Evolutionary conservation across 495 filamentous ascomycete species (phyloP), one percentile per base, ranked within the genome.

Genomic region (Penicillium atrosanguineum): DNA sequence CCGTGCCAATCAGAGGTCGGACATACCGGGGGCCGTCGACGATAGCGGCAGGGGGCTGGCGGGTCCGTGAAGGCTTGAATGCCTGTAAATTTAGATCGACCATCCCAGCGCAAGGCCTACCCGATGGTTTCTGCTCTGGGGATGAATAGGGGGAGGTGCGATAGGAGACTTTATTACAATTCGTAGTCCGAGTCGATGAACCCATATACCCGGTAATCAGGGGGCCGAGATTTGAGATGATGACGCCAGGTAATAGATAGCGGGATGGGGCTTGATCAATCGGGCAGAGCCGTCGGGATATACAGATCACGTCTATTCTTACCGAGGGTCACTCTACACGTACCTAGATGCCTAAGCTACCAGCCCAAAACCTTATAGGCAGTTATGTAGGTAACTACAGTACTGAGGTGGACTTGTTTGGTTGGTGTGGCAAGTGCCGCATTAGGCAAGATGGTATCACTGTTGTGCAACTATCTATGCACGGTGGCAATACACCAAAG

Each of bases 51-150:
- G 56, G 58, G 56, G 56, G 49, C 23, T 47, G 19, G 63, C 60
- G 63, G 63, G 58, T 55, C 61, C 60, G 21, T 50, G 34, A 19
- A 67, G 55, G 61, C 57, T 64, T 64, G 57, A 52, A 59, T 59
- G 55, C 50, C 50, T 53, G 61, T 42, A 61, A 61, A 64, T 64
- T 64, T 54, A 54, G 63, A 66, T 61, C 57, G 52, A 19, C 56
- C 51, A 56, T 42, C 56, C 40, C 44, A 43, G 29, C 46, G 39
- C 34, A 48, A 52, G 44, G 39, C 34, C 34, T 18, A 40, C 7
- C 4, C 28, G 34, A 50, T 14, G 14, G 23, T 19, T 29, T 38
- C 25, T 42, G 39, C 40, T 50, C 34, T 41, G 38, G 49, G 7
- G 39, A 44, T 41, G 11, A 28, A 20, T 34, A 20, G 38, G 45